Evolutionary conservation across 345 rosid genomes (phyloP), one percentile per base, ranked within the genome.

Genomic region (Microcos paniculata): DNA sequence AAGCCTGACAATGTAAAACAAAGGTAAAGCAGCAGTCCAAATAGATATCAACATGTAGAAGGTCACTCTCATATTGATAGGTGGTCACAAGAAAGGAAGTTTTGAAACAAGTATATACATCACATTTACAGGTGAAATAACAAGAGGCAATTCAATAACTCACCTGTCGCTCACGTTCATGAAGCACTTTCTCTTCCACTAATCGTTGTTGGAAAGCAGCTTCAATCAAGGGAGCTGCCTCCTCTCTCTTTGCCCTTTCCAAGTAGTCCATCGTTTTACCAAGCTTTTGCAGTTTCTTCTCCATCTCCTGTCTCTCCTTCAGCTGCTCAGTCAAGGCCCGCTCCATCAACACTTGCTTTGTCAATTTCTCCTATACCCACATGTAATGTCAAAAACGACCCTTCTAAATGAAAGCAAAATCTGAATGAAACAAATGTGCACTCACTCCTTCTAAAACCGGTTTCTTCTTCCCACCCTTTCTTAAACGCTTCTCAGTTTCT

Each of bases 201-300:
- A 93, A 78, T 35, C 97, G 88, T 62, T 79, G 85, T 77, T 93
- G 96, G 70, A 82, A 95, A 70, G 96, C 87, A 86, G 98, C 94
- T 72, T 93, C 98, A 83, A 95, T 87, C 84, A 93, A 82, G 35
- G 98, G 89, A 80, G 98, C 97, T 38, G 93, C 90, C 85, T 90
- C 96, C 82, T 91, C 97, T 81, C 99, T 87, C 83, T 93, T 95
- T 14, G 99, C 99, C 62, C 99, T 86, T 84, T 93, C 99, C 81
- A 91, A 69, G 75, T 91, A 87, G 85, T 93, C 99, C 99, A 95
- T 90, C 2, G 93, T 93, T 81, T 90, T 95, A 28, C 82, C 92
- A 33, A 90, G 86, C 70, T 93, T 93, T 53, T 91, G 98, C 11
- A 91, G 77, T 72, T 93, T 95, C 80, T 93, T 95, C 86, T 95